Base-by-base conservation (phyloP, 2,329 filamentous ascomycete species). In the Pseudogymnoascus destructans region DNA sequence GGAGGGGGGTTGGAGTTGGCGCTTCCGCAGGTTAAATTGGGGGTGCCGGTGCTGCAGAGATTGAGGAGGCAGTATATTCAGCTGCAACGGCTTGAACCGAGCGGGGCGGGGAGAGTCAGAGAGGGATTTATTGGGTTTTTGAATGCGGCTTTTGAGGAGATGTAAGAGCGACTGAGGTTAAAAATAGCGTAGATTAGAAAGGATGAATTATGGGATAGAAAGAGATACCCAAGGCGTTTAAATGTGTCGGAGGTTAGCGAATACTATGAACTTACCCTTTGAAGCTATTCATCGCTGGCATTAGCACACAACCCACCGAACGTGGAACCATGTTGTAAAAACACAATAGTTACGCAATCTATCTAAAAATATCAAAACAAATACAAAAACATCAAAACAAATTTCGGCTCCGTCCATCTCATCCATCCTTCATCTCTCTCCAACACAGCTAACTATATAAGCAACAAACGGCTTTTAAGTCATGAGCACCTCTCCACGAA, bases 51-150 rank as follows among this genome's bases (percentile, higher is more conserved):
- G 68, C 73, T 95, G 63, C 89, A 95, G 72, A 78, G 89, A 62
- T 73, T 91, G 64, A 77, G 89, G 60, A 78, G 89, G 65, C 87
- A 89, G 55, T 95, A 88, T 71, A 83, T 92, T 64, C 79, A 77
- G 4, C 70, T 95, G 69, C 91, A 91, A 64, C 76, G 89, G 73
- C 66, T 86, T 77, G 67, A 90, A 80, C 60, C 82, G 74, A 52
- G 72, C 76, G 59, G 80, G 5, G 76, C 75, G 1, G 74, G 74
- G 25, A 76, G 80, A 64, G 75, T 86, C 64, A 75, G 77, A 61
- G 79, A 82, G 67, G 79, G 77, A 32, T 87, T 87, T 68, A 81
- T 85, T 30, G 77, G 77, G 19, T 86, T 85, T 71, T 70, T 87
- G 52, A 86, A 86, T 64, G 80, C 83, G 66, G 74, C 76, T 3